Conservation (phyloP, 176 grass and related monocot genomes). For the Miscanthus lutarioriparius region DNA sequence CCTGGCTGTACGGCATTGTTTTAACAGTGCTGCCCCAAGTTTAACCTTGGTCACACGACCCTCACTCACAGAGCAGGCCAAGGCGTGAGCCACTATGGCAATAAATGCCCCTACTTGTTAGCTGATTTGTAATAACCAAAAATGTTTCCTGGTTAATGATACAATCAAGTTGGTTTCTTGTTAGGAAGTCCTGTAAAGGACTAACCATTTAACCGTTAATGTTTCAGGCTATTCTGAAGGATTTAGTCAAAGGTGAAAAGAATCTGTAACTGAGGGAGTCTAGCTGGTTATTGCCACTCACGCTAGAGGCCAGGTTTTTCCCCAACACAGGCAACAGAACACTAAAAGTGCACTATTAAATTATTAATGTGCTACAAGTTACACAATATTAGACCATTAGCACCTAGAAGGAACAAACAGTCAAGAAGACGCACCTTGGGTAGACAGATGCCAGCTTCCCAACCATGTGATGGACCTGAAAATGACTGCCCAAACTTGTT, state of each 20-base stretch:
- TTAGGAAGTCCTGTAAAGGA: too few species aligned
- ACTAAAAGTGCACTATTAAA: neutral
- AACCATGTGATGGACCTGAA: slow-evolving; percentile 71
- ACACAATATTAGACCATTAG: neutral
- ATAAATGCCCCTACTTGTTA: too few species aligned
- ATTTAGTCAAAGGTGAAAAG: neutral
- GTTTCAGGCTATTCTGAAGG: neutral
- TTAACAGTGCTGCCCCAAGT: too few species aligned
- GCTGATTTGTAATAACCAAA: too few species aligned
- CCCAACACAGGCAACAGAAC: neutral
- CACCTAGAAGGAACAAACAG: neutral
- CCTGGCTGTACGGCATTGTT: too few species aligned
- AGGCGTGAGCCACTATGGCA: too few species aligned
- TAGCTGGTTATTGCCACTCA: neutral
- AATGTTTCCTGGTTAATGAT: too few species aligned
- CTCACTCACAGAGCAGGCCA: too few species aligned
- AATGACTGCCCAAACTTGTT: slow-evolving; percentile 37
- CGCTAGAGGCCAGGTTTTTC: neutral
- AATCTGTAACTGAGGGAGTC: neutral
- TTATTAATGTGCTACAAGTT: too few species aligned
- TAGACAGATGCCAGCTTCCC: slow-evolving; percentile 67
- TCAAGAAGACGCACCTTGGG: slow-evolving; percentile 53
- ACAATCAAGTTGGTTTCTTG: too few species aligned
- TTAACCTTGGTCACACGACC: too few species aligned
- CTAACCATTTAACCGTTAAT: too few species aligned